These are phyloP conservation scores for Triangularia verruculosa DNA, from an alignment of 2,329 filamentous ascomycete species.

Conservation along the genomic window DNA sequence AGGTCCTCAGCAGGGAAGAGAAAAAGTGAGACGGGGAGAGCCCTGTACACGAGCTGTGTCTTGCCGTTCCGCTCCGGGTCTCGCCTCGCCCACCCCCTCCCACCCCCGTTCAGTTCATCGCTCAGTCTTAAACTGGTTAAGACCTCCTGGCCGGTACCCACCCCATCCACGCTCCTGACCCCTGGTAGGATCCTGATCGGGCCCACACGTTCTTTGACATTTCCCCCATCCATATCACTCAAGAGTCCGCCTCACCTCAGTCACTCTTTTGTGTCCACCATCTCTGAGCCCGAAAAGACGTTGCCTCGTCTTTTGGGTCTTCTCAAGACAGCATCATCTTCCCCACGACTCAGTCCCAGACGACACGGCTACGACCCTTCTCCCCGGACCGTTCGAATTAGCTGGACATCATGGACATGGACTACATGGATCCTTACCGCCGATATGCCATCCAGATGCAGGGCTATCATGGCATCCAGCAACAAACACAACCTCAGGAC, in stretches of 20 bases:
- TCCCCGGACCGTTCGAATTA: constrained; percentile 2
- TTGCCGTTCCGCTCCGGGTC: constrained; percentile 26
- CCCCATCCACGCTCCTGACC: constrained; percentile 25
- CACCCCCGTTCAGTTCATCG: constrained; percentile 15
- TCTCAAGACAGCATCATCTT: background rate
- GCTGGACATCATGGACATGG: constrained; percentile 24
- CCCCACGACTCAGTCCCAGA: background rate
- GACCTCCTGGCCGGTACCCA: constrained; percentile 22
- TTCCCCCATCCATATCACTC: constrained; percentile 20
- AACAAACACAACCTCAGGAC: constrained; percentile 15
- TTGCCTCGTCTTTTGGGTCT: background rate
- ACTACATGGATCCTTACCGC: constrained; percentile 27
- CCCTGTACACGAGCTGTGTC: constrained; percentile 22
- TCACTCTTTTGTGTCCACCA: constrained; percentile 24
- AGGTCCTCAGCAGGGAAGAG: constrained; percentile 17
- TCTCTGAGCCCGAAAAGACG: constrained; percentile 2
- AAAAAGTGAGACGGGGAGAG: constrained; percentile 14
- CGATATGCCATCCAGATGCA: constrained; percentile 21
- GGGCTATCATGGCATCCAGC: constrained; percentile 18
- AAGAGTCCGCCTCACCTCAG: constrained; percentile 24
- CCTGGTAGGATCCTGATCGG: constrained; percentile 20
- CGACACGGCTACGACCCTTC: background rate
- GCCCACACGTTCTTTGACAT: constrained; percentile 30
- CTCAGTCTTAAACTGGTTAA: constrained; percentile 31
- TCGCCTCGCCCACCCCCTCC: constrained; percentile 13